Conservation (phyloP, 495 filamentous ascomycete species). For the Antarctomyces pellizariae region DNA sequence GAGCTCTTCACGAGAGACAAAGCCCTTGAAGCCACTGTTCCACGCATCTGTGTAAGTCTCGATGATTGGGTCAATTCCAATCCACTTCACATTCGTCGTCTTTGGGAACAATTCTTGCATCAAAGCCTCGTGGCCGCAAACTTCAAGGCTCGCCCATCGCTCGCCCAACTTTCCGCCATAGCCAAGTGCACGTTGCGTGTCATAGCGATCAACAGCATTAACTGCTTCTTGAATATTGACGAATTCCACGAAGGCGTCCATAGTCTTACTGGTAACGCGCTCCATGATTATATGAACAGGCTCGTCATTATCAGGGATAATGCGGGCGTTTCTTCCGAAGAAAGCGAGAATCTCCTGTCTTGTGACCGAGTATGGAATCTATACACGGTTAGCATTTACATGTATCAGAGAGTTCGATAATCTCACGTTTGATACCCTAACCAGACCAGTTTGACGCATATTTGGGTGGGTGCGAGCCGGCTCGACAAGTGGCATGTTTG, state of each 20-base stretch:
- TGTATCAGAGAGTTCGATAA: constrained; percentile 1
- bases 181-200: constrained; percentile 15
- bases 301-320: constrained; percentile 31
- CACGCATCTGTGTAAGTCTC: constrained; percentile 22
- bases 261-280: constrained; percentile 49
- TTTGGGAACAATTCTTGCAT: constrained; percentile 45
- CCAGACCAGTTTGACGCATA: too few species aligned
- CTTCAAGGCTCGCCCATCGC: constrained; percentile 35
- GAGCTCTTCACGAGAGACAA: constrained; percentile 49
- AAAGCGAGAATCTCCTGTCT: constrained; percentile 45
- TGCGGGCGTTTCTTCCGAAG: constrained; percentile 38
- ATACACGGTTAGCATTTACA: constrained; percentile 1
- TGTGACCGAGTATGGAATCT: constrained; percentile 48
- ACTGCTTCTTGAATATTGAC: constrained; percentile 26
- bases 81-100: constrained; percentile 40
- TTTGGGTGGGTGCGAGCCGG: too few species aligned
- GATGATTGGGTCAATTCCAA: constrained; percentile 22
- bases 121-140: constrained; percentile 34
- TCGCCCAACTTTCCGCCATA: constrained; percentile 33
- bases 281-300: constrained; percentile 73
- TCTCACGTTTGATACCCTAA: constrained; percentile 17
- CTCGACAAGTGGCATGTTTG: constrained; percentile 22
- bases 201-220: constrained; percentile 24
- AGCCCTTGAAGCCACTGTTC: constrained; percentile 44
- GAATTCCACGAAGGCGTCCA: constrained; percentile 55